Evolutionary conservation across 2,329 filamentous ascomycete species (phyloP), one percentile per base, ranked within the genome.

Genomic region (Lasiodiplodia hormozganensis): DNA sequence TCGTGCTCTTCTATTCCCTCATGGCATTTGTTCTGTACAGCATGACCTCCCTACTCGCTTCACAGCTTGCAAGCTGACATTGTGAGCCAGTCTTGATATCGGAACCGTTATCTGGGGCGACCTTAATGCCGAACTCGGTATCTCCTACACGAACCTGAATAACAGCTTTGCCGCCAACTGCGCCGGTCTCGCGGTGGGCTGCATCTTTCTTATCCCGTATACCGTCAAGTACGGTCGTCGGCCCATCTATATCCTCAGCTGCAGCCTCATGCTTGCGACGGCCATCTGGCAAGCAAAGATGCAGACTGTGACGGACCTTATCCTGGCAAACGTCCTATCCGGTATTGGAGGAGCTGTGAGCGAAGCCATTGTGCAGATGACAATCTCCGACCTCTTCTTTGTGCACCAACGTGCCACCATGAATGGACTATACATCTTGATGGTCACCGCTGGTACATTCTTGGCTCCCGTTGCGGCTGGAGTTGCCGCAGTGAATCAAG

Each of bases 341-440:
- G 81, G 84, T 47, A 74, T 84, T n/a, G 73, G 79, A 2, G 84
- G 84, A 2, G 81, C 82, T 6, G 68, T 84, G 0, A 75, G 75
- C 36, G 83, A 85, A 71, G 21, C 47, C 12, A 64, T 58, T 6
- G 34, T 58, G 34, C 56, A 43, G 67, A 82, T 85, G 75, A 85
- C 83, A 0, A 79, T 85, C 10, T 79, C 80, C 18, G 83, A 85
- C 70, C 65, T 86, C 49, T 85, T 82, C 72, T 85, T 85, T 67
- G 78, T 85, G 4, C 83, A 85, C 62, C 76, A 85, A 66, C 77
- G 81, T 23, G 84, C 81, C 0, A 74, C 77, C 1, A 82, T 83
- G 81, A 87, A 86, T 69, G 76, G 75, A 0, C 76, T 84, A 11
- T 87, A 84, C 43, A 49, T 76, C 69, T 14, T 58, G 8, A 75